Conservation (phyloP, 805 yeast species). For the Saccharomycopsis fodiens region DNA sequence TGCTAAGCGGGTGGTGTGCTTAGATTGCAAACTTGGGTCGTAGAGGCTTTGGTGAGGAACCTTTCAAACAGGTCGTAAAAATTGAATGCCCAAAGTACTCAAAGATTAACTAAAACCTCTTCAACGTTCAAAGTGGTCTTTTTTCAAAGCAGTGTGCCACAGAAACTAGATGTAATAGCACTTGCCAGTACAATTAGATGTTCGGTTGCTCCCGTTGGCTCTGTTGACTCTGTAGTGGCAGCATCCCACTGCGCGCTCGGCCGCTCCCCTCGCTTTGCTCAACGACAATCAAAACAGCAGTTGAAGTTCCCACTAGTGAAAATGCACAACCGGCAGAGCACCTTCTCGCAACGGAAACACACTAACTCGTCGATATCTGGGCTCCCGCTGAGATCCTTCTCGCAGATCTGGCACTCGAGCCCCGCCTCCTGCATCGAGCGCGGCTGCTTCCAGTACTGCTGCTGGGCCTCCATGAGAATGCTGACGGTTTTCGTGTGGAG, state of each 20-base stretch:
- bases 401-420: constrained; percentile 9
- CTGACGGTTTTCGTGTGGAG: constrained; percentile 13
- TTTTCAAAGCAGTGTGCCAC: no score
- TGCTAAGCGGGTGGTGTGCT: no score
- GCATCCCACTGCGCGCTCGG: neutral
- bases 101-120: no score
- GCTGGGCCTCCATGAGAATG: constrained; percentile 11
- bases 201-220: no score
- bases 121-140: no score
- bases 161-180: no score
- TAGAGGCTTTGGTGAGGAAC: no score
- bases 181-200: no score
- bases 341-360: neutral
- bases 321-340: constrained; percentile 15
- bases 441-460: constrained; percentile 5
- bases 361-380: neutral
- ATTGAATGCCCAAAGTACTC: no score
- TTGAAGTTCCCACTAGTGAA: constrained; percentile 5
- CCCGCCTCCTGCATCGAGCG: neutral
- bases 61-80: no score
- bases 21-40: no score
- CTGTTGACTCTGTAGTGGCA: no score
- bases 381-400: constrained; percentile 1
- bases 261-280: neutral
- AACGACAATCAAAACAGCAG: constrained; percentile 16